Base-by-base conservation (phyloP, 108 stramenopile species). In the Mediolabrus comicus region DNA sequence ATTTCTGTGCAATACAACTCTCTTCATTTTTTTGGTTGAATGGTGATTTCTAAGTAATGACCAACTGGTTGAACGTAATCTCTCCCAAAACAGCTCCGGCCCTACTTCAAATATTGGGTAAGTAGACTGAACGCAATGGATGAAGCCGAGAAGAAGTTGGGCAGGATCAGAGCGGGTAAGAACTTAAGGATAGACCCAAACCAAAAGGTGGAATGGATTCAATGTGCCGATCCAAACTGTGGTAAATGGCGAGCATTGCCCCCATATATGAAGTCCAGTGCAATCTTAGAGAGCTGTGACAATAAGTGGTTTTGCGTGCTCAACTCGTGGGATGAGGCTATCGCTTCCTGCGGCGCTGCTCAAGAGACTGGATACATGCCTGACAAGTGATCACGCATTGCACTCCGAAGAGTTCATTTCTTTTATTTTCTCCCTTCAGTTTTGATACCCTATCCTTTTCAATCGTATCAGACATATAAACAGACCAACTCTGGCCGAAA, bases 301-400 rank as follows among this genome's bases (percentile, higher is more conserved):
- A 72, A 85, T 41, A 87, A 91, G 58, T 95, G 93, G 93, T 95
- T 81, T 64, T 95, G 93, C 72, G 93, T 95, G 59, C 81, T 95
- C 81, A 95, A 95, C 63, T 87, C 87, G 17, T 95, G 93, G 93
- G 93, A 95, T 65, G 91, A 92, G 66, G 89, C 86, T 52, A 83
- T 80, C 56, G 93, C 93, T 9, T 86, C 84, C 17, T 95, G 93
- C 67, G 87, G 84, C 12, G 93, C 93, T 14, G 91, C 90, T 13
- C 89, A 95, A 70, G 93, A 95, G 73, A 92, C 74, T 27, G 74
- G 74, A 53, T 75, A 68, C 41, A 75, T 75, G 74, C 59, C 65
- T 52, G 34, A 0, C 0, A 49, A 49, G 46, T 49, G 43, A 49
- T 49, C 22, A 22, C 46, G 16, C 46, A 22, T 22, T 22, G 46